Percentiles rank a stretch among this genome's conserved stretches.
Evolutionary conservation across 192 early-diverging fungal species (phyloP).

Genomic region (Podila verticillata): DNA sequence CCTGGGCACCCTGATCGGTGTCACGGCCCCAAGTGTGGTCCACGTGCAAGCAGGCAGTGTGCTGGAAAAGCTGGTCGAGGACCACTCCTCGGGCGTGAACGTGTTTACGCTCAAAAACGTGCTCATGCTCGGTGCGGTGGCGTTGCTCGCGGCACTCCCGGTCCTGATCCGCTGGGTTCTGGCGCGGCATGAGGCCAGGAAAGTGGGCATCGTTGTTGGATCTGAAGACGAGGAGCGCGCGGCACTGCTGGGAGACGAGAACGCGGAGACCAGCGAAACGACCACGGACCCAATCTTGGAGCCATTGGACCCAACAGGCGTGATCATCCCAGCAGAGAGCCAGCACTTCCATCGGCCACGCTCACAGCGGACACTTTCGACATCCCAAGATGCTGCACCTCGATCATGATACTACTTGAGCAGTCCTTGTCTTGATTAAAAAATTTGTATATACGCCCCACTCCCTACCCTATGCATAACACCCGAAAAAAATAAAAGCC

Average conservation of each 20-base stretch:
- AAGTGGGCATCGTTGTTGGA: conserved; percentile 34
- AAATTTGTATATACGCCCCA: no score
- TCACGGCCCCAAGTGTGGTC: conserved; percentile 60
- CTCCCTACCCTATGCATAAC: no score
- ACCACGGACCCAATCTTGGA: conserved; percentile 29
- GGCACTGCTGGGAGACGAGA: not conserved
- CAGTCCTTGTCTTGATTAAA: no score
- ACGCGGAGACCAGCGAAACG: not conserved
- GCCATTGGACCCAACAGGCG: conserved; percentile 41
- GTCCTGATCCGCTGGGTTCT: conserved; percentile 52
- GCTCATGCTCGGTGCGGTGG: conserved; percentile 55
- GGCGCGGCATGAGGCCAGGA: conserved; percentile 40
- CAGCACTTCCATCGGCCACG: conserved; percentile 22
- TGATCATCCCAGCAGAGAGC: conserved; percentile 39
- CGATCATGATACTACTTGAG: no score
- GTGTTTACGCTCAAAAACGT: conserved; percentile 60
- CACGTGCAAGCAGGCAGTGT: conserved; percentile 68
- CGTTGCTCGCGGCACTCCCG: conserved; percentile 56
- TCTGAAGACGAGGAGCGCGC: not conserved
- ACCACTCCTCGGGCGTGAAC: conserved; percentile 44
- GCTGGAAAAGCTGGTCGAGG: conserved; percentile 59
- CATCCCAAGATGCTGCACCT: not conserved
- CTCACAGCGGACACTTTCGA: not conserved
- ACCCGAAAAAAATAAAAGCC: no score
- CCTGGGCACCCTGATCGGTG: conserved; percentile 65